Percentiles rank a stretch among this genome's conserved stretches.
Conservation (phyloP, 2,329 filamentous ascomycete species). For the Nannizziopsis arthrosporioides region DNA sequence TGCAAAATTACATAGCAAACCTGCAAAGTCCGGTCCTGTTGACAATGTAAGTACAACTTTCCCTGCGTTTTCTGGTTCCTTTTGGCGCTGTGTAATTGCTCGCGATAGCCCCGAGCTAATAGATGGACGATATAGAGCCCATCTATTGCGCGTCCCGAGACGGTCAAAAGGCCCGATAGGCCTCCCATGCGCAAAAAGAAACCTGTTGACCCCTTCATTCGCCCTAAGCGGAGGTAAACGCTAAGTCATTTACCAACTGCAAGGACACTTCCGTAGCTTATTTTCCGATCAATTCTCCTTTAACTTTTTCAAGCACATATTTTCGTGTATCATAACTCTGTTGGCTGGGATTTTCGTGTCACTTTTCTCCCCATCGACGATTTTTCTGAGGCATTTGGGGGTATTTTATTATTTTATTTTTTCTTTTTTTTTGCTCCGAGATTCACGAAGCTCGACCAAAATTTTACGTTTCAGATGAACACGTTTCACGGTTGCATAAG, state of each 20-base stretch:
- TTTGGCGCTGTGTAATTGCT: background rate
- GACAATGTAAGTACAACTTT: constrained; percentile 5
- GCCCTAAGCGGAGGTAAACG: constrained; percentile 26
- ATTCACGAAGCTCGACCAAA: background rate
- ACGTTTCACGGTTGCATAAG: constrained; percentile 1
- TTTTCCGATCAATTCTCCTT: background rate
- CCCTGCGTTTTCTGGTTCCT: background rate
- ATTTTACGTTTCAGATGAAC: constrained; percentile 1
- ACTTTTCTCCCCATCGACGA: no score
- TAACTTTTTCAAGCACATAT: background rate
- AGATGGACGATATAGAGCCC: background rate
- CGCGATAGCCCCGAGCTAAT: background rate
- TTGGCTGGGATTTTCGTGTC: no score
- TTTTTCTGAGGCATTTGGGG: no score
- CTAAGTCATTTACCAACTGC: background rate
- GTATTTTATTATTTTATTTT: no score
- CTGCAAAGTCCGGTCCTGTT: background rate
- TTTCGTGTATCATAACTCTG: no score
- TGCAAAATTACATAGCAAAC: constrained; percentile 7
- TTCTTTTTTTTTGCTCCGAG: background rate
- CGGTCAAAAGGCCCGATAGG: constrained; percentile 13
- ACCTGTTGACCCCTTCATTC: constrained; percentile 32
- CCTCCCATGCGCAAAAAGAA: constrained; percentile 31
- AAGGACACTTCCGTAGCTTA: background rate
- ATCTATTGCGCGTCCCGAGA: background rate